Base-by-base conservation (phyloP, 202 grass and related monocot genomes). In the Tripidium arundinaceum region DNA sequence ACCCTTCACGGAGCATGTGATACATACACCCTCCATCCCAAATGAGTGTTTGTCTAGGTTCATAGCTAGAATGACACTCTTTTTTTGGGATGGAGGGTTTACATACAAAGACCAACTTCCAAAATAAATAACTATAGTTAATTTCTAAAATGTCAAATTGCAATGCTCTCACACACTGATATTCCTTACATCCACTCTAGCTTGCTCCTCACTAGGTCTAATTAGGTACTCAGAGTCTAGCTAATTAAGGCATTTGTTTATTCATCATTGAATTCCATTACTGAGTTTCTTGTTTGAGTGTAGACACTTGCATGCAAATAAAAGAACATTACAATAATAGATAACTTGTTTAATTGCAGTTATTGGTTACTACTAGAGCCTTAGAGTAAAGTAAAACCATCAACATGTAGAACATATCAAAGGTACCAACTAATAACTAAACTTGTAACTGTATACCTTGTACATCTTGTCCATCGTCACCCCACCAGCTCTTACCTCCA, bases 391-490 rank as follows among this genome's bases (percentile, higher is more conserved):
- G 27, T 10, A 55, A 55, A 55, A 9, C 8, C 2, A 43, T 1
- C 12, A 43, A 69, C 0, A 22, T 37, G 43, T 0, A 10, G 6
- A 18, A 37, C 5, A n/a, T 60, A 47, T 11, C 8, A 15, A 3
- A 11, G 25, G 18, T 40, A 61, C 11, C 7, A 25, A 10, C 1
- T 75, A 40, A 41, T n/a, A n/a, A n/a, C 21, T 4, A 69, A 75
- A 27, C 6, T 28, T 5, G 41, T 62, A 15, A 2, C 0, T 16
- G 2, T 45, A 10, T 81, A 92, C 90, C 90, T 89, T 89, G 55
- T 81, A 92, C 78, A 86, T 88, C 79, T 84, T 92, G 12, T 83
- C 65, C 76, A 40, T 68, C 4, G 84, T 86, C 31, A 49, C 36
- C 9, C 72, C 71, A 24, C 86, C 83, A 0, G 65, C 72, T 86